Conservation (phyloP, 768 basidiomycete species). For the Kondoa malvinella region DNA sequence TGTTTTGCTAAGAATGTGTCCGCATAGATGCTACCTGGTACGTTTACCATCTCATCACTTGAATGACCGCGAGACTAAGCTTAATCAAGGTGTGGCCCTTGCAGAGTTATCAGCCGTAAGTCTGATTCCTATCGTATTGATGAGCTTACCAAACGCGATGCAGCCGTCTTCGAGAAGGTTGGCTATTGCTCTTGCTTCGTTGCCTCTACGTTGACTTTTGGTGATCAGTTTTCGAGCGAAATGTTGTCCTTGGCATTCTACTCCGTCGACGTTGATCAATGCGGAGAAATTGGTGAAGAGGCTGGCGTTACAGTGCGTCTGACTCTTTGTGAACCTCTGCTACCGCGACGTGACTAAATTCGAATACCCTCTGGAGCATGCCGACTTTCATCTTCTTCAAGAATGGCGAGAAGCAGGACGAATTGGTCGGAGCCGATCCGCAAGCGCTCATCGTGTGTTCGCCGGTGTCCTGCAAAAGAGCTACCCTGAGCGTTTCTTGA, state of each 20-base stretch:
- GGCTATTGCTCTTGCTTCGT: conserved; percentile 32
- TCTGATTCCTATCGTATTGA: no score
- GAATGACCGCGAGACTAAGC: no score
- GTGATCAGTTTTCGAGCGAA: no score
- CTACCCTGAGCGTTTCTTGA: no score
- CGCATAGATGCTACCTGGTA: background rate
- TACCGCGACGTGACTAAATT: no score
- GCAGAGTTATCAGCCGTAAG: no score
- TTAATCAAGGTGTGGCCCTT: no score
- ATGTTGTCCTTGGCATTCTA: conserved; percentile 47
- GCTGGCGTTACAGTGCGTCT: conserved; percentile 37
- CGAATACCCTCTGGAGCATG: background rate
- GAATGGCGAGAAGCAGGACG: background rate
- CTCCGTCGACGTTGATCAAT: conserved; percentile 56
- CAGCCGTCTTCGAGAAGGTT: background rate
- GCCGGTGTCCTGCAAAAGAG: no score
- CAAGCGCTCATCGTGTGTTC: background rate
- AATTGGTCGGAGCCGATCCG: background rate
- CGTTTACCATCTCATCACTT: no score
- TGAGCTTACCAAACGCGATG: no score
- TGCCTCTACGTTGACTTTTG: no score
- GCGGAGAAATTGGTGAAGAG: conserved; percentile 35
- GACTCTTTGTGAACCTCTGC: no score
- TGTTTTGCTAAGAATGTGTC: background rate
- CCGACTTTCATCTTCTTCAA: conserved; percentile 6